Base-by-base conservation (phyloP, 306 rosid genomes). In the Fragaria iinumae region DNA sequence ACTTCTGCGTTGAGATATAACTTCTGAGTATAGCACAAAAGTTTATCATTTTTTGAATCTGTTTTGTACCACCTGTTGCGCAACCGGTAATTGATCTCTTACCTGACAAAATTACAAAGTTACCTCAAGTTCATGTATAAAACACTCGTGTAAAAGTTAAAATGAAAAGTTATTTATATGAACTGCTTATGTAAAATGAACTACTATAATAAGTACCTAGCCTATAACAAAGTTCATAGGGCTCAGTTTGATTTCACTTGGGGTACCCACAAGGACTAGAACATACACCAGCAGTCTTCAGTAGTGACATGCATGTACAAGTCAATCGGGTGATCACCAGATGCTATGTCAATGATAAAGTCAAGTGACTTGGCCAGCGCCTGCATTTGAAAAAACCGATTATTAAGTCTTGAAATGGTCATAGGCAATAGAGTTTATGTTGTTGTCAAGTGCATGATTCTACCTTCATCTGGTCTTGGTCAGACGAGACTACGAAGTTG, bases 291-390 rank as follows among this genome's bases (percentile, higher is more conserved):
- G 49, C 78, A 64, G 83, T 80, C 90, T 91, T 93, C 87, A 93
- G 57, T 20, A 88, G 80, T 39, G 93, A 64, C n/a, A n/a, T n/a
- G n/a, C 96, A 90, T 81, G 84, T 88, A 92, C 49, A 86, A 85
- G 83, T 92, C 97, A 82, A 93, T 84, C 3, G 87, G 87, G 57
- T 93, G 98, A 82, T 90, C 86, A 67, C 97, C 98, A 25, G 96
- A 91, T 32, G 97, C 93, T 16, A 96, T 82, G 83, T 91, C 96
- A 57, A 93, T 44, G 20, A 93, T 87, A 39, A 90, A 93, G 86
- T 93, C 97, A 2, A 88, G 78, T 1, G 97, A 85, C 74, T 85
- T 87, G 0, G 90, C 80, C 82, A 84, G 72, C 3, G 88, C 88
- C 97, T 91, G 79, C 47, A 27, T 65, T 25, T 1, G 12, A 27